Evolutionary conservation across 2,329 filamentous ascomycete genomes (phyloP).

Genomic region (Falciphora oryzae): DNA sequence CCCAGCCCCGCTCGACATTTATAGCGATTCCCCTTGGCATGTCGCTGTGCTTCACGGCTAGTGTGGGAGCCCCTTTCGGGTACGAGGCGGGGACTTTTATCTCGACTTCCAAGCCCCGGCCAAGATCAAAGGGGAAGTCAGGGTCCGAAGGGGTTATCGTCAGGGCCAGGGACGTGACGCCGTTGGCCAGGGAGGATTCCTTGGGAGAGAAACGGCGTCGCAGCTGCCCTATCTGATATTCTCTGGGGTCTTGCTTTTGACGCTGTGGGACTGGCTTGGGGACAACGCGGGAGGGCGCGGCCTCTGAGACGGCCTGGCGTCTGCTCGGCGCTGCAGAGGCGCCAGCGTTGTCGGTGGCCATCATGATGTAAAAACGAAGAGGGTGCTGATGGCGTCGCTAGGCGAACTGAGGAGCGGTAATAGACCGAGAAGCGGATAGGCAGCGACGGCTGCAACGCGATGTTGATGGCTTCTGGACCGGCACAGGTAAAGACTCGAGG

Average conservation of each 20-base stretch:
- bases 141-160: conserved; percentile 69
- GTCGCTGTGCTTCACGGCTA: conserved; percentile 46
- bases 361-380: conserved; percentile 3
- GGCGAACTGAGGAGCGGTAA: background rate
- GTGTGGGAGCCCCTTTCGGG: conserved; percentile 49
- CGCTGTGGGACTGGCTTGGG: conserved; percentile 59
- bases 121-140: conserved; percentile 75
- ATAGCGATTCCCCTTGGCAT: conserved; percentile 64
- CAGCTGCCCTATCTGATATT: conserved; percentile 70
- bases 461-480: background rate
- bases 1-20: conserved; percentile 73
- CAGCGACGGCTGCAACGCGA: background rate
- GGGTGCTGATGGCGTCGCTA: background rate
- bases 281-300: conserved; percentile 45
- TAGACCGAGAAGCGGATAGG: background rate
- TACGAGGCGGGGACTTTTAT: conserved; percentile 60
- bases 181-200: conserved; percentile 36
- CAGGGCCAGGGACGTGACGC: conserved; percentile 55
- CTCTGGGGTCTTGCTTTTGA: conserved; percentile 61
- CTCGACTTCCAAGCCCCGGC: conserved; percentile 56
- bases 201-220: conserved; percentile 56
- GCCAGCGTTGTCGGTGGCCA: background rate
- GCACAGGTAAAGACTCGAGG: background rate
- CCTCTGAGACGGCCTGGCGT: conserved; percentile 40
- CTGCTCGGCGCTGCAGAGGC: background rate